phyloP scores from a whole-genome alignment of 2,329 filamentous ascomycete genomes.

The Aspergillus tubingensis region DNA sequence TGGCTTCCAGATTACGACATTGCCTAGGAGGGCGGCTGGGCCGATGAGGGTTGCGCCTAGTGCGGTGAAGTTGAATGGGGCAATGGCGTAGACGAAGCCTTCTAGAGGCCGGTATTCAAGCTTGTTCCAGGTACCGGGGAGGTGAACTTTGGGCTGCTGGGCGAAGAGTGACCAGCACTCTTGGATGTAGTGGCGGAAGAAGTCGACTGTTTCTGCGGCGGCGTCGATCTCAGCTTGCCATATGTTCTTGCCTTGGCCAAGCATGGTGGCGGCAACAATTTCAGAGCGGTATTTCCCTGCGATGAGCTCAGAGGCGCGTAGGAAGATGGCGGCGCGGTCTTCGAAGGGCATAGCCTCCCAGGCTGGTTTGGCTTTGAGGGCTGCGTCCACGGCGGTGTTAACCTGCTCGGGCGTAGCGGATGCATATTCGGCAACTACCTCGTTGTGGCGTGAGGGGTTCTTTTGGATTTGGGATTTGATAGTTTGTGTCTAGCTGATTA shows the following conservation, averaged over 20 bases:
- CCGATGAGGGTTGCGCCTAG: conserved; percentile 86
- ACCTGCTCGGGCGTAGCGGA: conserved; percentile 73
- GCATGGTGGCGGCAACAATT: conserved; percentile 91
- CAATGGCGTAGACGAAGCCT: conserved; percentile 91
- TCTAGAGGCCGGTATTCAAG: conserved; percentile 89
- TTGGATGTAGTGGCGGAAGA: conserved; percentile 85
- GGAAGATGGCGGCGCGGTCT: conserved; percentile 87
- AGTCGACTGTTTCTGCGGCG: conserved; percentile 87
- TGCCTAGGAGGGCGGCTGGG: conserved; percentile 83
- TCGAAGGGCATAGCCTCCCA: conserved; percentile 88
- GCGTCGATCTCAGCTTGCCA: conserved; percentile 99
- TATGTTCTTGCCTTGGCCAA: conserved; percentile 95
- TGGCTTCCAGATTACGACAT: conserved; percentile 94
- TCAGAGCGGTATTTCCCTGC: conserved; percentile 91
- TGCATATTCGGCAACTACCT: conserved; percentile 28
- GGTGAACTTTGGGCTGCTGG: conserved; percentile 77
- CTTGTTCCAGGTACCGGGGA: conserved; percentile 54
- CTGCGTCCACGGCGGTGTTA: conserved; percentile 74
- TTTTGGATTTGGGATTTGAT: conserved; percentile 21
- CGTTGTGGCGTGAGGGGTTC: conserved; percentile 54
- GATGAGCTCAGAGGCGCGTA: conserved; percentile 91
- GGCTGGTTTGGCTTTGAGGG: conserved; percentile 77
- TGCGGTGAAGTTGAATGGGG: conserved; percentile 95
- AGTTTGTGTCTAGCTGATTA: conserved; percentile 17
- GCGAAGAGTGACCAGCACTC: conserved; percentile 88